These are phyloP conservation scores for Escallonia rubra DNA, from an alignment of 129 eudicot genomes.

Conservation along the genomic window DNA sequence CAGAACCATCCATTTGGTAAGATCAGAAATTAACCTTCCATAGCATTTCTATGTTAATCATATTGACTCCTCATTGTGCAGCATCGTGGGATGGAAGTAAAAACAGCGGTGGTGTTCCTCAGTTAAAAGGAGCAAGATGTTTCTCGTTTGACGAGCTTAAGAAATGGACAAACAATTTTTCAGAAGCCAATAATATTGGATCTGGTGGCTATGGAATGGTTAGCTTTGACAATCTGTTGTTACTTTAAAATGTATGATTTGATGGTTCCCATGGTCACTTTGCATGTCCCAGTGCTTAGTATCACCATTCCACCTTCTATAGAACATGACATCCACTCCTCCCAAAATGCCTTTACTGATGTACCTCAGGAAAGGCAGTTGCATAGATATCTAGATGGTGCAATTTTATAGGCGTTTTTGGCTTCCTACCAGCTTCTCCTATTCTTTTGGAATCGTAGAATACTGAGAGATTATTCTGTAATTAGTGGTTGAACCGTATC, in stretches of 20 bases:
- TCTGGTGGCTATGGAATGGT: constrained; percentile 86
- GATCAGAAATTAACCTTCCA: not conserved
- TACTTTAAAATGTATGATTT: not conserved
- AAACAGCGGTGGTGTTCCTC: constrained; percentile 62
- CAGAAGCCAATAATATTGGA: constrained; percentile 53
- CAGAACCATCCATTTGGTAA: constrained; percentile 59
- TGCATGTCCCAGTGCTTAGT: no score
- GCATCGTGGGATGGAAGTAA: constrained; percentile 63
- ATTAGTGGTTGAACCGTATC: no score
- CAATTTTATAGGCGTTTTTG: no score
- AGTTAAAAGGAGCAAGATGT: constrained; percentile 56
- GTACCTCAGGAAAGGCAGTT: no score
- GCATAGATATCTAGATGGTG: no score
- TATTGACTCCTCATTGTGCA: constrained; percentile 12
- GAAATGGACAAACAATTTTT: constrained; percentile 57
- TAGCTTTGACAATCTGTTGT: not conserved
- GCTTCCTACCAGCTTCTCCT: no score
- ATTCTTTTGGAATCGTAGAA: no score
- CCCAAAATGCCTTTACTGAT: no score
- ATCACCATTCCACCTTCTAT: no score
- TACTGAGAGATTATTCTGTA: no score
- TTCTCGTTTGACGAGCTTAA: constrained; percentile 64
- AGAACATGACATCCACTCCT: no score
- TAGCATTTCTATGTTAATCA: not conserved
- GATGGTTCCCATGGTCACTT: no score